A percentile compares a stretch with the other conserved stretches of the same genome.
Evolutionary conservation across 73 alveolate species (phyloP).

Genomic region (Blepharisma japonicum): DNA sequence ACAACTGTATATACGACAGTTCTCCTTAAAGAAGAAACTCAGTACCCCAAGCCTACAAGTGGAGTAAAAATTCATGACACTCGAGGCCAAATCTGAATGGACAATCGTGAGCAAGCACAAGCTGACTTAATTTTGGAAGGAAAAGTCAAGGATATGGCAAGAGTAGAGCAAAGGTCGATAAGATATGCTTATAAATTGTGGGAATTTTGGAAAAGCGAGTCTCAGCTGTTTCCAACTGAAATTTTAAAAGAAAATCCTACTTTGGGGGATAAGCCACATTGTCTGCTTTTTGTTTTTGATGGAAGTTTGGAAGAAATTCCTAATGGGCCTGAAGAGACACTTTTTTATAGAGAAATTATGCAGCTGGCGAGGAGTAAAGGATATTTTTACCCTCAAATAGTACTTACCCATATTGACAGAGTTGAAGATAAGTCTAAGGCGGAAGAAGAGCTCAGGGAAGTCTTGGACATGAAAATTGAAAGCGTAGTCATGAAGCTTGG

Average conservation of each 20-base stretch:
- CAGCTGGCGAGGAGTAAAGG: slow-evolving; percentile 73
- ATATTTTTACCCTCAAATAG: slow-evolving; percentile 78
- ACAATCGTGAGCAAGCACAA: slow-evolving; percentile 67
- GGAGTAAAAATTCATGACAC: slow-evolving; percentile 52
- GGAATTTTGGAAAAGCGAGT: slow-evolving; percentile 83
- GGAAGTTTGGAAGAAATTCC: slow-evolving; percentile 89
- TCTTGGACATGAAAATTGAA: slow-evolving; percentile 64
- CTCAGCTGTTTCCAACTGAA: slow-evolving; percentile 68
- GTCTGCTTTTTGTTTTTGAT: slow-evolving; percentile 80
- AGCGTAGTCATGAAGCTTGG: slow-evolving; percentile 68
- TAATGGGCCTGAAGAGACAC: slow-evolving; percentile 76
- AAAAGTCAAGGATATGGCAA: slow-evolving; percentile 75
- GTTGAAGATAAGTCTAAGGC: slow-evolving; percentile 49
- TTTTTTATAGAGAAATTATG: slow-evolving; percentile 75
- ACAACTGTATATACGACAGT: slow-evolving; percentile 43
- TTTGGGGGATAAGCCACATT: slow-evolving; percentile 67
- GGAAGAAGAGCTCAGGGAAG: slow-evolving; percentile 58
- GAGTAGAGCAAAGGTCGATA: slow-evolving; percentile 61
- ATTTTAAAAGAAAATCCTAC: slow-evolving; percentile 55
- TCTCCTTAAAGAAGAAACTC: slow-evolving; percentile 21
- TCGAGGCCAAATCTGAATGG: slow-evolving; percentile 80
- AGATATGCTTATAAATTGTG: slow-evolving; percentile 64
- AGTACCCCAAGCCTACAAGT: slow-evolving; percentile 25
- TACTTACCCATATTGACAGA: slow-evolving; percentile 67
- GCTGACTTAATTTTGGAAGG: slow-evolving; percentile 68